Base-by-base conservation (phyloP, 306 rosid species). In the Vigna reflexopilosa region DNA sequence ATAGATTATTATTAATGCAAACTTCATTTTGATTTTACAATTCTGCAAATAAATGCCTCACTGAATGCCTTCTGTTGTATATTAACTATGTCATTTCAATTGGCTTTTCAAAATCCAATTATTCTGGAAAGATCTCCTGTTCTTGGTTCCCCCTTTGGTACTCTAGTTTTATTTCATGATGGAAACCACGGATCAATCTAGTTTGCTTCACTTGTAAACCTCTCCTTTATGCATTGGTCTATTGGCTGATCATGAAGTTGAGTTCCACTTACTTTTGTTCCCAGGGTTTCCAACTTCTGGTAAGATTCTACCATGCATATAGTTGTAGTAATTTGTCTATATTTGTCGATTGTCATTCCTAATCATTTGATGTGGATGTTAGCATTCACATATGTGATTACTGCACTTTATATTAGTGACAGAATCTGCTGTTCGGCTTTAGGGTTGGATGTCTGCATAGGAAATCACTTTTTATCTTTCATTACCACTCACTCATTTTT, bases 11-110 rank as follows among this genome's bases (percentile, higher is more conserved):
- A n/a, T 71, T 24, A 24, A 44, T 30, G 20, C 26, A 12, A 22
- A 12, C 61, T 71, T 40, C 14, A 40, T 79, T 28, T 79, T 42
- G 34, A 51, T 30, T 70, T 70, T 13, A 52, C 20, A 17, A 1
- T 72, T 55, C 36, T 54, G 77, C 20, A 42, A 49, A 48, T 13
- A 19, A 17, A 20, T 54, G 28, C 67, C 40, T 20, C 19, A 3
- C 15, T 52, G 5, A 45, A 34, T 63, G 28, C 30, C 32, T 38
- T 62, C 24, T n/a, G 7, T 62, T 65, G 63, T 56, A 1, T 65
- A 63, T 64, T 49, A 20, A 63, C 10, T 2, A 14, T n/a, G 24
- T 17, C 32, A 16, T 11, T 15, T 45, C 2, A 44, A 45, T 44
- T 5, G n/a, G 1, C 16, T 12, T 40, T 22, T 55, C 15, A 32